These are phyloP conservation scores for Colletotrichum musicola DNA, from an alignment of 2,329 filamentous ascomycete species.

Conservation along the genomic window DNA sequence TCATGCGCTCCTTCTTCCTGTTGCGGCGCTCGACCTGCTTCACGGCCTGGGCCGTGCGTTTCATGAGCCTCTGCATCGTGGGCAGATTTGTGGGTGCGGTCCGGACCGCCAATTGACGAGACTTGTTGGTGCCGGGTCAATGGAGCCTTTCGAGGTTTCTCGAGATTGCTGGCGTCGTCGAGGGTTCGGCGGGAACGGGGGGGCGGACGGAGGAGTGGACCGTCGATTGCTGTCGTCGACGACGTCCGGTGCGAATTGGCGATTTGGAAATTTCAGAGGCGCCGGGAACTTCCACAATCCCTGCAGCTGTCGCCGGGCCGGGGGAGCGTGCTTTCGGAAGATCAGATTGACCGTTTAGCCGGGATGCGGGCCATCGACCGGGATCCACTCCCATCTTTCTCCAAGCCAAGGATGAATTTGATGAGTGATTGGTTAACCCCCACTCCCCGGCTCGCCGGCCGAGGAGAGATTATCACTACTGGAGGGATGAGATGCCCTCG, in stretches of 20 bases:
- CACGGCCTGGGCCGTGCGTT: slow-evolving; percentile 75
- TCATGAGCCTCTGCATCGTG: slow-evolving; percentile 78
- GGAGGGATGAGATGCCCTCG: slow-evolving; percentile 1
- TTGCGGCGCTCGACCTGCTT: slow-evolving; percentile 68
- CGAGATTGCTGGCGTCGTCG: slow-evolving; percentile 5
- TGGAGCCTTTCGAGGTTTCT: neutral
- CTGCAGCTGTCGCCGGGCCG: slow-evolving; percentile 25
- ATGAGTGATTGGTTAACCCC: slow-evolving; percentile 18
- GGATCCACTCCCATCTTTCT: slow-evolving; percentile 15
- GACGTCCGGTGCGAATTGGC: slow-evolving; percentile 23
- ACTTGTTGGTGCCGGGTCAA: neutral
- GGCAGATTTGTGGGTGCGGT: neutral
- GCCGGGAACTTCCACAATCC: slow-evolving; percentile 29
- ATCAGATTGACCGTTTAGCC: slow-evolving; percentile 6
- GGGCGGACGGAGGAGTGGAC: slow-evolving; percentile 3
- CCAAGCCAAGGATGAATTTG: slow-evolving; percentile 17
- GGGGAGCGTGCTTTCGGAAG: slow-evolving; percentile 6
- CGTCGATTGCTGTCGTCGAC: slow-evolving; percentile 26
- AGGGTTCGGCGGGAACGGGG: slow-evolving; percentile 19
- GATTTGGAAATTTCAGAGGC: slow-evolving; percentile 39
- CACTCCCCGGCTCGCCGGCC: slow-evolving; percentile 7
- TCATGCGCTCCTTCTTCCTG: slow-evolving; percentile 54
- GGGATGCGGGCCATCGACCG: too few relatives aligned
- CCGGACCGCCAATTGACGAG: slow-evolving; percentile 14
- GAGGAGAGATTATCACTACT: slow-evolving; percentile 19